These are phyloP conservation scores for Cladosporium halotolerans DNA, from an alignment of 2,329 filamentous ascomycete species.

Conservation along the genomic window DNA sequence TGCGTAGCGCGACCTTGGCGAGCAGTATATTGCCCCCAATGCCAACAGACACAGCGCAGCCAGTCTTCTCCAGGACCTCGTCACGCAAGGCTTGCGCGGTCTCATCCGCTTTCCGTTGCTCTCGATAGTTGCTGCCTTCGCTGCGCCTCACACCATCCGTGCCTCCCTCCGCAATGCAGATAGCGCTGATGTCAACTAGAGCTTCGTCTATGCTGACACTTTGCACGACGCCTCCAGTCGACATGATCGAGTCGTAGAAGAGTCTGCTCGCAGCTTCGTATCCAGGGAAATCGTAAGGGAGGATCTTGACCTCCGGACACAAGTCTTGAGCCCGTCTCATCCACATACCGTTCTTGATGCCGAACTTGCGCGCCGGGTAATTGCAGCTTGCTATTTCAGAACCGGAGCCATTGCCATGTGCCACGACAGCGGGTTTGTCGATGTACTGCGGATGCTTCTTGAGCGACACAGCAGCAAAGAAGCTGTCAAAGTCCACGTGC, in stretches of 20 bases:
- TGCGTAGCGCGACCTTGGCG: slow-evolving; percentile 83
- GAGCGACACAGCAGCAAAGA: slow-evolving; percentile 89
- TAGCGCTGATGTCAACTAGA: slow-evolving; percentile 70
- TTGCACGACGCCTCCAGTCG: slow-evolving; percentile 76
- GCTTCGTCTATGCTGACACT: slow-evolving; percentile 97
- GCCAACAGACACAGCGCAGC: slow-evolving; percentile 83
- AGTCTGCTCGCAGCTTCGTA: slow-evolving; percentile 86
- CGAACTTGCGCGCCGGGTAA: slow-evolving; percentile 78
- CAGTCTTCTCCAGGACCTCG: slow-evolving; percentile 66
- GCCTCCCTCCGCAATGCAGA: slow-evolving; percentile 60
- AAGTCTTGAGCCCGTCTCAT: slow-evolving; percentile 83
- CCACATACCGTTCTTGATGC: slow-evolving; percentile 98
- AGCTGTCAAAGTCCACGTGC: slow-evolving; percentile 97
- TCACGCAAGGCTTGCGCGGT: slow-evolving; percentile 63
- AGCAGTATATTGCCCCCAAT: slow-evolving; percentile 87
- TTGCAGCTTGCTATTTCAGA: slow-evolving; percentile 98
- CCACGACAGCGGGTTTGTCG: slow-evolving; percentile 79
- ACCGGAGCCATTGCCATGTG: slow-evolving; percentile 75
- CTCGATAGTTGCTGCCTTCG: slow-evolving; percentile 65
- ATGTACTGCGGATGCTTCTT: slow-evolving; percentile 69
- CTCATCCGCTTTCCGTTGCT: slow-evolving; percentile 71
- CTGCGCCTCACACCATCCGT: slow-evolving; percentile 59
- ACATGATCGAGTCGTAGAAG: slow-evolving; percentile 81
- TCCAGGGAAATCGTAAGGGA: slow-evolving; percentile 92
- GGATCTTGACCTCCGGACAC: slow-evolving; percentile 76